A percentile compares a stretch with the other conserved stretches of the same genome.
These are phyloP conservation scores for Saccharum officinarum DNA, from an alignment of 176 grass and related monocot species.

Conservation along the genomic window DNA sequence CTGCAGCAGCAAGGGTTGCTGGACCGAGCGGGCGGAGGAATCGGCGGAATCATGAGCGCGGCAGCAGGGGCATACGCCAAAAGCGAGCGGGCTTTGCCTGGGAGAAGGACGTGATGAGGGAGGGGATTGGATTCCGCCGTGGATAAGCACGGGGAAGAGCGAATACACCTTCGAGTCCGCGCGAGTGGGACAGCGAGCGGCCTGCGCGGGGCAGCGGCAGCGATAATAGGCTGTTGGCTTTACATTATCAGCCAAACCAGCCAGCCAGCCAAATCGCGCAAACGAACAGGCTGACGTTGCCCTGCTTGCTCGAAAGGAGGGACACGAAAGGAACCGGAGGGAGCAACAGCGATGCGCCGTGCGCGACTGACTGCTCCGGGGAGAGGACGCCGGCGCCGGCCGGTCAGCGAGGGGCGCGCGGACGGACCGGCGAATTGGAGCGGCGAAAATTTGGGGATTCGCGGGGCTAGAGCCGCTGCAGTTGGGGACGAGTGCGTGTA, in stretches of 20 bases:
- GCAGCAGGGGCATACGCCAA: background rate
- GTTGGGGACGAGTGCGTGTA: background rate
- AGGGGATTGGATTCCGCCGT: slow-evolving; percentile 43
- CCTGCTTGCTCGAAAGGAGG: background rate
- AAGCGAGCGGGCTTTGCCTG: background rate
- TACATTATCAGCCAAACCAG: too few species aligned
- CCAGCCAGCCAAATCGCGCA: too few species aligned
- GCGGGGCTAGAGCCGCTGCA: background rate
- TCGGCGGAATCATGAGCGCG: slow-evolving; percentile 43
- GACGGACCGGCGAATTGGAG: background rate
- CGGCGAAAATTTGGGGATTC: background rate
- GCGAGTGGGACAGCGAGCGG: slow-evolving; percentile 40
- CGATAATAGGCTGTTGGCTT: too few species aligned
- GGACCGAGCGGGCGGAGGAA: slow-evolving; percentile 23
- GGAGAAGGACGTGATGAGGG: slow-evolving; percentile 5
- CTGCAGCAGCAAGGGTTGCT: background rate
- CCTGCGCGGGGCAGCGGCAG: background rate
- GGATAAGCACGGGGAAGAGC: slow-evolving; percentile 43
- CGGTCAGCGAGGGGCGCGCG: background rate
- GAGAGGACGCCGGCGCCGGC: background rate
- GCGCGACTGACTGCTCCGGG: slow-evolving; percentile 4
- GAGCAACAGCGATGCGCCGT: background rate
- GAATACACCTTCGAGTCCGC: background rate
- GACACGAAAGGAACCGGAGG: background rate
- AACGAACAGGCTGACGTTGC: too few species aligned